Evolutionary conservation across 1,284 basidiomycete species (phyloP), one percentile per base, ranked within the genome.

Genomic region (Trichosporon asahii): DNA sequence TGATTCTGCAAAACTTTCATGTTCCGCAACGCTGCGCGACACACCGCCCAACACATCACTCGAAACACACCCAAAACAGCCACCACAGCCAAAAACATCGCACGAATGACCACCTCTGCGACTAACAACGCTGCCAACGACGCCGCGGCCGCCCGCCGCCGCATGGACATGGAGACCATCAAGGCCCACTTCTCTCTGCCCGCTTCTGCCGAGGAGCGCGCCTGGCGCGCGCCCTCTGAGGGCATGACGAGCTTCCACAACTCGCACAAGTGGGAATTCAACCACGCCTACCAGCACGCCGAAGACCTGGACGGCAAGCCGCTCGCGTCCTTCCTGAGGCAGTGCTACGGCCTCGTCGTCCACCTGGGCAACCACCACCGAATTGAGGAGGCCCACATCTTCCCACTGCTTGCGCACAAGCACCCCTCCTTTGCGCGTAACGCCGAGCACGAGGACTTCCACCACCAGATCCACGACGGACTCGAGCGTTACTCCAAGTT

Each of bases 301-400:
- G 68, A 69, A n/a, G 68, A 55, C 71, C 11, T 27, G 21, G 37
- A 40, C 46, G 25, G 49, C 35, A 40, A 66, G 57, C 12, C 46
- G 11, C 68, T 69, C 37, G 6, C 33, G 7, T 27, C 25, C 27
- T 69, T 69, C 64, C 64, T 69, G 37, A 11, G 44, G 15, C 46
- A 61, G 25, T 55, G 53, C 31, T 55, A 40, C 55, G 27, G 27
- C 29, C 64, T 68, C 35, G 85, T 84, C 53, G 77, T 82, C 25
- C 86, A 89, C 72, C 82, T 91, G 37, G 88, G 87, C 9, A 85
- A 86, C 77, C 90, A 91, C 76, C 90, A 91, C 78, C 86, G 86
- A 7, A 89, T 89, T 73, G 89, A 83, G 77, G 82, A 83, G 75
- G 71, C 84, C 21, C 84, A 88, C 75, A 84, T 90, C 68, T 91